Evolutionary conservation across 768 basidiomycete species (phyloP), one percentile per base, ranked within the genome.

Genomic region (Suillus weaverae): DNA sequence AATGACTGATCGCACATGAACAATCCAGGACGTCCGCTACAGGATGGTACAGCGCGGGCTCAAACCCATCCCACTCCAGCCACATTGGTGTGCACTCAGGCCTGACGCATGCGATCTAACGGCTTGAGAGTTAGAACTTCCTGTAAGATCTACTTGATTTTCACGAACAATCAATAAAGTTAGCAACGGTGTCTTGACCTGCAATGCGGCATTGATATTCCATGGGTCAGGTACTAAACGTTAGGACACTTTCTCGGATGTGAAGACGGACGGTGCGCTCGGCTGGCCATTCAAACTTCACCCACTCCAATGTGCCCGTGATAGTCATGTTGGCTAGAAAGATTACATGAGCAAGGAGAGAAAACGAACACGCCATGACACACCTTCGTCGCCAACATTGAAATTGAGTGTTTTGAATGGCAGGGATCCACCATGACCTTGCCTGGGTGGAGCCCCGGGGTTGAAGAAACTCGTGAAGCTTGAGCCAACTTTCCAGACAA

Each of bases 401-500:
- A 97, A 97, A 44, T 85, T 85, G 59, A 96, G 82, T 4, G 88
- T 90, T 77, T 97, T 99, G 82, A 86, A 99, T 1, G 97, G 94
- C 56, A 91, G 85, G 0, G 90, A 89, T 18, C 94, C 91, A 32
- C 85, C 81, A 69, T 88, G 84, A 0, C 95, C 95, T 76, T 98
- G 95, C 36, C 94, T 81, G 6, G 97, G 97, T 2, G 95, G 96
- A 8, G 90, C 91, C 2, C 96, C 96, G 2, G 93, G 89, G 73
- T 89, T 89, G 73, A 99, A 95, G 74, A 99, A 88, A 67, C 94
- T 95, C 30, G 89, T 82, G 67, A 99, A 85, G 71, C 93, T 94
- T 10, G 88, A 83, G 0, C 97, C 97, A 6, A 98, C 95, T 72
- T 98, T 98, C 97, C 97, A 99, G 16, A 97, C 93, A 14, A 94